Evolutionary conservation across 2,329 filamentous ascomycete species (phyloP).

Genomic region (Neonectria coccinea): DNA sequence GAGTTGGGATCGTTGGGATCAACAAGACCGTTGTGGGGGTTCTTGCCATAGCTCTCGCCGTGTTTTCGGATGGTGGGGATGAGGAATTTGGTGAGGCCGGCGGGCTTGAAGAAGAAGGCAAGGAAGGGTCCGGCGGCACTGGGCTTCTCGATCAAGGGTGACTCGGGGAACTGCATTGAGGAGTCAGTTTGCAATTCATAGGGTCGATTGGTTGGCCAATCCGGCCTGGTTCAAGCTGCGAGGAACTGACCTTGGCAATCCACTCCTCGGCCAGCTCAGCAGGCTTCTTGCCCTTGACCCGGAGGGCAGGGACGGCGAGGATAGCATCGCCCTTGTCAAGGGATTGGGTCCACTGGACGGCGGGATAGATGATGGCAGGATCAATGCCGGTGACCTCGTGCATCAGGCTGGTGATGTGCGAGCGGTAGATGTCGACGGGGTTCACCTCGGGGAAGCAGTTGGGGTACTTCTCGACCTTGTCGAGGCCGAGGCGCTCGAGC

Average conservation of each 20-base stretch:
- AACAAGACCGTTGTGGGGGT: conserved; percentile 68
- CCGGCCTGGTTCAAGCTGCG: background rate
- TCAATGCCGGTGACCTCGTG: conserved; percentile 78
- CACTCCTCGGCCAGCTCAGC: conserved; percentile 71
- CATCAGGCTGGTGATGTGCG: conserved; percentile 78
- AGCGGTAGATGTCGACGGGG: conserved; percentile 82
- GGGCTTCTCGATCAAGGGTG: conserved; percentile 78
- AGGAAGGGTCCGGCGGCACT: conserved; percentile 75
- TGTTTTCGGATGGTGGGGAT: conserved; percentile 76
- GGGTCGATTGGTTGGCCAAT: conserved; percentile 2
- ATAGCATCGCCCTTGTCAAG: conserved; percentile 87
- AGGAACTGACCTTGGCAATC: conserved; percentile 64
- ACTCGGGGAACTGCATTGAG: conserved; percentile 73
- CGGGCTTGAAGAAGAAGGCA: conserved; percentile 83
- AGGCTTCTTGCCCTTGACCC: conserved; percentile 78
- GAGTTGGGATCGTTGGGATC: conserved; percentile 71
- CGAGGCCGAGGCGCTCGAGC: conserved; percentile 41
- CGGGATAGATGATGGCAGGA: conserved; percentile 76
- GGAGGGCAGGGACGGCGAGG: conserved; percentile 81
- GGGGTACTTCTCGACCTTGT: conserved; percentile 55
- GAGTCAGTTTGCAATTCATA: conserved; percentile 25
- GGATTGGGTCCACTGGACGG: conserved; percentile 81
- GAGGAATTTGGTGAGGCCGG: conserved; percentile 72
- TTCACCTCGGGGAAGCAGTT: conserved; percentile 76
- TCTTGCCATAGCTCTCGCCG: conserved; percentile 64